Percentiles rank a stretch among this genome's conserved stretches.
Conservation (phyloP, 352 stramenopile genomes). For the Pythium phragmiticola region DNA sequence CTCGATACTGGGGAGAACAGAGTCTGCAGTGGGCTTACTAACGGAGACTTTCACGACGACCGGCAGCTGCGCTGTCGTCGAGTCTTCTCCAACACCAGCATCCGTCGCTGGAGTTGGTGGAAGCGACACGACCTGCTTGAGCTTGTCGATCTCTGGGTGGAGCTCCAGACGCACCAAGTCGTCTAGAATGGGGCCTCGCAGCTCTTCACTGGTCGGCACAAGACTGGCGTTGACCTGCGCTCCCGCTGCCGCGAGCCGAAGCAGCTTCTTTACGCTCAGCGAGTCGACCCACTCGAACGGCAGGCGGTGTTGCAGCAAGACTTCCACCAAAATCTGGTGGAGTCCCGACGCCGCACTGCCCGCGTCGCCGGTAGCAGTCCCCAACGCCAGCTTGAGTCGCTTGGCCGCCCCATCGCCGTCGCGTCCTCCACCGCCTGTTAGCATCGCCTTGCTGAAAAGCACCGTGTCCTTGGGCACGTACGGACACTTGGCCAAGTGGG, state of each 20-base stretch:
- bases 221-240: constrained; percentile 22
- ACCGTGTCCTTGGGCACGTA: constrained; percentile 60
- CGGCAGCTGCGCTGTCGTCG: constrained; percentile 23
- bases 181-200: constrained; percentile 45
- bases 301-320: constrained; percentile 62
- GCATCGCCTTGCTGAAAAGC: constrained; percentile 24
- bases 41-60: constrained; percentile 41
- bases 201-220: constrained; percentile 33
- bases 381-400: constrained; percentile 13
- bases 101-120: not conserved
- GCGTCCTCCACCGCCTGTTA: not conserved
- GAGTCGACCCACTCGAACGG: constrained; percentile 69
- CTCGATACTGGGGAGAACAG: constrained; percentile 30
- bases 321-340: constrained; percentile 41
- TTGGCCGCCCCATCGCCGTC: constrained; percentile 17
- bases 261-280: constrained; percentile 47
- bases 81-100: not conserved
- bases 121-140: constrained; percentile 36
- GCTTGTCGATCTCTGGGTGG: constrained; percentile 32
- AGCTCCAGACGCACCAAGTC: constrained; percentile 36
- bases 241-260: constrained; percentile 29
- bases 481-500: constrained; percentile 71
- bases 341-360: constrained; percentile 23
- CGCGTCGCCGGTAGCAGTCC: constrained; percentile 4
- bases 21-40: not conserved